These are phyloP conservation scores for Murraya koenigii DNA, from an alignment of 345 rosid genomes.

Conservation along the genomic window DNA sequence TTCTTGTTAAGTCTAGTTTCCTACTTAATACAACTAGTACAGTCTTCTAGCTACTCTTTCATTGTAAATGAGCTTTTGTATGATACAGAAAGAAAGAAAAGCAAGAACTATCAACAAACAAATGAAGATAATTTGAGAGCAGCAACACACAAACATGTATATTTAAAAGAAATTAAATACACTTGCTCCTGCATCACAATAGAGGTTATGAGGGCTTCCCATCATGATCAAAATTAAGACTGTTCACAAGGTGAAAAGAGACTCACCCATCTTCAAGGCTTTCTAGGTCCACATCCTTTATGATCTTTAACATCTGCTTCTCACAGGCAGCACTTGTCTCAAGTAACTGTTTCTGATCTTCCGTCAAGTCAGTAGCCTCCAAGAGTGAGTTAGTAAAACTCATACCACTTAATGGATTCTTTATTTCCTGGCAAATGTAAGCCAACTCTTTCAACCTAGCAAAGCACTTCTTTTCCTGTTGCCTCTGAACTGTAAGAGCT, in stretches of 20 bases:
- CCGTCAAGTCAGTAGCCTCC: conserved; percentile 66
- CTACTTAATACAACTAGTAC: neutral
- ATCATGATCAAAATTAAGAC: neutral
- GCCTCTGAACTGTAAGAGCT: conserved; percentile 70
- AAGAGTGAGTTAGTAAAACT: conserved; percentile 70
- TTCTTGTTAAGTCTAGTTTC: neutral
- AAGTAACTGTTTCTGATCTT: conserved; percentile 86
- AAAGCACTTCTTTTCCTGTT: conserved; percentile 59
- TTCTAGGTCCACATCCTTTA: conserved; percentile 62
- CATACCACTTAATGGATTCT: conserved; percentile 76
- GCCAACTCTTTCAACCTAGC: conserved; percentile 77
- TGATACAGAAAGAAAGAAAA: neutral
- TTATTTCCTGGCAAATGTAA: conserved; percentile 76
- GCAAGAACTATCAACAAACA: neutral
- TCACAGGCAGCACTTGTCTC: conserved; percentile 87
- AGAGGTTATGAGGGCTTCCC: neutral
- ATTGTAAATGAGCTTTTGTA: neutral
- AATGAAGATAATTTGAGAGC: neutral
- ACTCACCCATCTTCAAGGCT: conserved; percentile 79
- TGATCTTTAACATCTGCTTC: conserved; percentile 73
- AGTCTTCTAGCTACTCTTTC: neutral
- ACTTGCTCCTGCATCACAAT: neutral
- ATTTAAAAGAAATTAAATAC: neutral
- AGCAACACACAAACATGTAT: neutral
- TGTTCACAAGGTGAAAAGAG: neutral